Evolutionary conservation across 768 basidiomycete species (phyloP).

Genomic region (Panus rudis): DNA sequence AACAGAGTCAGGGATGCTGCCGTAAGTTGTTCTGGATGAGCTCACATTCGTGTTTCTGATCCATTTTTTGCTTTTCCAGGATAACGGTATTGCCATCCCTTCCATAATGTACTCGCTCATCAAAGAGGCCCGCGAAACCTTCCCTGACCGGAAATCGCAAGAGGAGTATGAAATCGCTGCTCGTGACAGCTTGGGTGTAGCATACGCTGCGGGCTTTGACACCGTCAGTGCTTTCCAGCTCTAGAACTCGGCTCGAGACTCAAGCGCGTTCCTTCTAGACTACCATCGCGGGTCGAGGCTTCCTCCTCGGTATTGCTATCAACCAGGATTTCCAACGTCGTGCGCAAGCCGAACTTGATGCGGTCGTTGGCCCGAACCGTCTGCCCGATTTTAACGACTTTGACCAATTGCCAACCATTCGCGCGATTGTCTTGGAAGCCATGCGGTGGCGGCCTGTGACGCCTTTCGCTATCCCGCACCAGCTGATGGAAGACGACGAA

Average conservation of each 20-base stretch:
- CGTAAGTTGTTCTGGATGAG: too few relatives aligned
- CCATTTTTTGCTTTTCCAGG: too few relatives aligned
- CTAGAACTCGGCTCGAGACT: too few relatives aligned
- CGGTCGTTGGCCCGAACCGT: slow-evolving; percentile 13
- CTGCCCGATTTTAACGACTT: slow-evolving; percentile 16
- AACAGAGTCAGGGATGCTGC: not conserved
- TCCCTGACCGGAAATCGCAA: too few relatives aligned
- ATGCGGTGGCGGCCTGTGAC: slow-evolving; percentile 17
- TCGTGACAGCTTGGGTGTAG: too few relatives aligned
- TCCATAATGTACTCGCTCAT: too few relatives aligned
- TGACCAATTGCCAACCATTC: slow-evolving; percentile 11
- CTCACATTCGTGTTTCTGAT: too few relatives aligned
- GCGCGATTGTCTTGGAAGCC: slow-evolving; percentile 14
- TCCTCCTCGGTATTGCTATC: slow-evolving; percentile 18
- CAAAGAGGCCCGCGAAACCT: too few relatives aligned
- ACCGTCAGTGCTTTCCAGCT: too few relatives aligned
- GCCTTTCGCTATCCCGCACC: slow-evolving; percentile 17
- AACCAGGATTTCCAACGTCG: slow-evolving; percentile 17
- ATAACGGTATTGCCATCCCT: too few relatives aligned
- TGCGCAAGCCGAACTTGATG: slow-evolving; percentile 20
- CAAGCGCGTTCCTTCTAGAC: slow-evolving; percentile 2
- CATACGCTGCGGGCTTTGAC: too few relatives aligned
- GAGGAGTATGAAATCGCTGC: too few relatives aligned
- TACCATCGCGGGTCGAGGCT: slow-evolving; percentile 11
- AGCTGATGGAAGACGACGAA: slow-evolving; percentile 21